Evolutionary conservation across 2,329 filamentous ascomycete genomes (phyloP), one percentile per base, ranked within the genome.

Genomic region (Fusarium algeriense): DNA sequence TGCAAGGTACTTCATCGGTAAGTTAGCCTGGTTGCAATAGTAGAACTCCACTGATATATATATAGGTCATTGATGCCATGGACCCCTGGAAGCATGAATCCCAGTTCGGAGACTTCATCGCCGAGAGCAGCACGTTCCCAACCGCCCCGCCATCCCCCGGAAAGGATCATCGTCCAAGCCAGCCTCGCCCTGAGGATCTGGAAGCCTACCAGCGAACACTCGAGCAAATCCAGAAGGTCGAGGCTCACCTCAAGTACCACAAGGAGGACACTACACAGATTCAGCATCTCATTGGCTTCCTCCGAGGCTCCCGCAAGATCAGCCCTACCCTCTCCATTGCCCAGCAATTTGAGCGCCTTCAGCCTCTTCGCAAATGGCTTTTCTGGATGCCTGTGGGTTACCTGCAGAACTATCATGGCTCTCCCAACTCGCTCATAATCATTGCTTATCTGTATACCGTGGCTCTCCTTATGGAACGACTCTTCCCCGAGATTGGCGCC

Each of bases 341-440:
- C 70, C 91, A 97, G 78, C 93, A 97, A 78, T 98, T 98, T 79
- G 92, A 94, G 77, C 92, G 95, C 71, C 89, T 98, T 14, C 95
- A 97, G 71, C 91, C 93, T 13, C 87, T 99, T 64, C 89, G 95
- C 60, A 93, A 93, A 74, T 98, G 95, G 94, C 88, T 98, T 19
- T 97, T 98, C 82, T 98, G 95, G 94, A 89, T 97, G 60, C 96
- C 96, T 2, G 91, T 97, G 37, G 90, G 91, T 73, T 92, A 95
- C 75, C 87, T 98, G 30, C 92, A 95, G 78, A 90, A 91, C 71
- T 92, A 91, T 49, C 90, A 91, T 54, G 89, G 89, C 38, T 94
- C 95, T 72, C 88, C 93, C 28, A 93, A 89, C 65, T 92, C 94
- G 2, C 86, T 98, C 73, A 86, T 97, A 56, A 91, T 97, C 69